These are phyloP conservation scores for Sedum album DNA, from an alignment of 164 flowering plant species.

Conservation along the genomic window DNA sequence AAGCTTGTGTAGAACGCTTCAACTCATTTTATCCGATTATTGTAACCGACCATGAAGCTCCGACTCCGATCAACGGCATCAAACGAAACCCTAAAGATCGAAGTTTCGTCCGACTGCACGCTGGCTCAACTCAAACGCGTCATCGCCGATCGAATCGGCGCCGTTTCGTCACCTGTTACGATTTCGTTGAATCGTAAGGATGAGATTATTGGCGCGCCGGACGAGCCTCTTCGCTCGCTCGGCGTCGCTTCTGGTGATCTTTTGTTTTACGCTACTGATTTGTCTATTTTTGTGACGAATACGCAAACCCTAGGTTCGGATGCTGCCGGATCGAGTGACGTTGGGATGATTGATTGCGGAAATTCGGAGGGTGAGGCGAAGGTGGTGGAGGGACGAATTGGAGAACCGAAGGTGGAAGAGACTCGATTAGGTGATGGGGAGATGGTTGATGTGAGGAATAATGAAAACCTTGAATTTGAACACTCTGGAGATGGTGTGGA, in stretches of 20 bases:
- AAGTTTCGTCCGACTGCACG: constrained; percentile 29
- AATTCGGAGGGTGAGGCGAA: not conserved
- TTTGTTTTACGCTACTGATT: constrained; percentile 36
- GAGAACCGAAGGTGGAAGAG: not conserved
- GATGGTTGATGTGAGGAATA: not conserved
- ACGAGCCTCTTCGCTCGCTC: constrained; percentile 34
- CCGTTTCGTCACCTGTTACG: constrained; percentile 18
- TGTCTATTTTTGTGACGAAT: constrained; percentile 13
- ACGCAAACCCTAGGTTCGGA: not conserved
- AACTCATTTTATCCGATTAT: too few relatives aligned
- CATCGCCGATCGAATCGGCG: constrained; percentile 16
- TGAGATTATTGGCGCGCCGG: constrained; percentile 33
- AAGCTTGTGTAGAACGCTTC: too few relatives aligned
- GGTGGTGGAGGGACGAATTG: too few relatives aligned
- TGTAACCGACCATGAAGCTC: constrained; percentile 49
- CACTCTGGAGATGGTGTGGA: not conserved
- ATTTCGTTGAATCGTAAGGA: constrained; percentile 61
- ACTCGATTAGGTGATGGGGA: not conserved
- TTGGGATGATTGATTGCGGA: not conserved
- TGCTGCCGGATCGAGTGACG: not conserved
- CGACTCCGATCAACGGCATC: constrained; percentile 41
- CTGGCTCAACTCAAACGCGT: constrained; percentile 32
- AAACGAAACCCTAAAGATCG: constrained; percentile 40
- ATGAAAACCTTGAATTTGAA: constrained; percentile 2
- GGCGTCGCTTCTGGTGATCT: constrained; percentile 67